Evolutionary conservation across 2,329 filamentous ascomycete species (phyloP).

Genomic region (Aureobasidium sp.): DNA sequence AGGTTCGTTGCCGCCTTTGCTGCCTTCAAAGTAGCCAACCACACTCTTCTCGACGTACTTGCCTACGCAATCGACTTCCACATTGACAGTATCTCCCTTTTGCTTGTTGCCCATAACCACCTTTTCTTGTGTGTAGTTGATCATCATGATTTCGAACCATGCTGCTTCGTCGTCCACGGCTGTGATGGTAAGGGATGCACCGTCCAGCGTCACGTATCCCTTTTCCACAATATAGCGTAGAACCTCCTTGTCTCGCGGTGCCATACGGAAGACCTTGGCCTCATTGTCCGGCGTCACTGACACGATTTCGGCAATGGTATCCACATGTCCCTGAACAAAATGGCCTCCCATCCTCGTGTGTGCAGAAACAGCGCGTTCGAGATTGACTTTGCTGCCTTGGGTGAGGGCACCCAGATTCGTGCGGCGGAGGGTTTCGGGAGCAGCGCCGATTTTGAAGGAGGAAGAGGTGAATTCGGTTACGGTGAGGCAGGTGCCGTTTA

Average conservation of each 20-base stretch:
- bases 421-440: slow-evolving; percentile 92
- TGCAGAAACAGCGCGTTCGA: slow-evolving; percentile 86
- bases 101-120: slow-evolving; percentile 74
- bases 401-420: slow-evolving; percentile 81
- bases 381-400: slow-evolving; percentile 65
- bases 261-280: slow-evolving; percentile 76
- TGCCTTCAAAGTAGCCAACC: slow-evolving; percentile 61
- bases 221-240: slow-evolving; percentile 91
- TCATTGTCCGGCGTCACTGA: slow-evolving; percentile 75
- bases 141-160: slow-evolving; percentile 94
- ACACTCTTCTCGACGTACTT: slow-evolving; percentile 90
- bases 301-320: slow-evolving; percentile 71
- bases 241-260: slow-evolving; percentile 58
- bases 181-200: slow-evolving; percentile 88
- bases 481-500: slow-evolving; percentile 95
- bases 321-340: slow-evolving; percentile 96
- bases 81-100: slow-evolving; percentile 73
- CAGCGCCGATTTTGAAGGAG: slow-evolving; percentile 83
- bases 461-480: slow-evolving; percentile 60
- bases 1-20: slow-evolving; percentile 37
- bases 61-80: slow-evolving; percentile 83
- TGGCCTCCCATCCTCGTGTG: slow-evolving; percentile 95
- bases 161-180: slow-evolving; percentile 72
- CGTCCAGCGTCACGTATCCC: slow-evolving; percentile 89
- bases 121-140: slow-evolving; percentile 90